Evolutionary conservation across 2,329 filamentous ascomycete genomes (phyloP), one percentile per base, ranked within the genome.

Genomic region (Aureobasidium uvarum): DNA sequence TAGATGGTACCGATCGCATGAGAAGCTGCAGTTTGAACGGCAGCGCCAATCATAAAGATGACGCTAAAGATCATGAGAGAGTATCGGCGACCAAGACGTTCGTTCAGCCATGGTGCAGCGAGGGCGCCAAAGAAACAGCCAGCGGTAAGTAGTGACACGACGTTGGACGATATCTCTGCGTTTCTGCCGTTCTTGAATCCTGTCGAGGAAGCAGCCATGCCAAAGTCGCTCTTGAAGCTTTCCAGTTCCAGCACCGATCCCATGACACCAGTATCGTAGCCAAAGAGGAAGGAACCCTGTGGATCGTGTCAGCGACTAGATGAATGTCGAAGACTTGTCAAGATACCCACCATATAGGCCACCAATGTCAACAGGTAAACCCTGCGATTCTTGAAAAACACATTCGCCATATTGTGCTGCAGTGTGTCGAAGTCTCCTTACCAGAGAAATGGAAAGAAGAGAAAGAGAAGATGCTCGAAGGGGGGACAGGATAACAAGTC

Each of bases 111-210:
- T 33, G 80, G 80, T 6, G 82, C 81, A 18, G 84, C 68, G 67
- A 90, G 80, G 67, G 86, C 86, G 36, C 86, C 86, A 64, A 84
- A 80, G 74, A 90, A 89, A 67, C 86, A 89, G 52, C 88, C 87
- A 46, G 85, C 88, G 74, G 89, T 87, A 14, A 90, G 81, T 0
- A 85, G 86, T 23, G 86, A 88, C 36, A 89, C 88, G 66, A 91
- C 86, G 71, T 89, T 89, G 67, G 87, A 84, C 48, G 83, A 84
- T 62, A 89, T 82, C 41, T 78, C 74, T 4, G 76, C 81, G 7
- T 79, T 75, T 43, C 75, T 74, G 6, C 66, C 66, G 39, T 78
- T 71, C 2, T 77, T 72, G 25, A 87, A 77, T 0, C 81, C 79
- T 67, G 85, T 86, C 69, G 83, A 82, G 0, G 83, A 84, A 60